phyloP scores from a whole-genome alignment of 2,329 filamentous ascomycete species.

The Arthrinium puccinioides region DNA sequence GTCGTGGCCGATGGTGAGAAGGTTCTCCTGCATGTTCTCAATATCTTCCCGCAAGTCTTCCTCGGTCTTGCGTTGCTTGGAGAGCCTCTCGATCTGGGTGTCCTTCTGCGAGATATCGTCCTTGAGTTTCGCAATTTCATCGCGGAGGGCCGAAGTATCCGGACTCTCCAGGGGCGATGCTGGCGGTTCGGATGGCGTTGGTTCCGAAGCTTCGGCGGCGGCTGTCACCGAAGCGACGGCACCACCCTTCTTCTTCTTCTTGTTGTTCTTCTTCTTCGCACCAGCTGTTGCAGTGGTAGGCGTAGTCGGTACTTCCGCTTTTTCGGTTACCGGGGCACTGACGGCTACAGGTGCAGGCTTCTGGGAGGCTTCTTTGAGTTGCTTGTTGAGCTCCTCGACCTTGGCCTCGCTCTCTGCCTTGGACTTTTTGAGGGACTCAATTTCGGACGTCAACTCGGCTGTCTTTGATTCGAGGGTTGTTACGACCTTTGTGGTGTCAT shows the following conservation, averaged over 20 bases:
- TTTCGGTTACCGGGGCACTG: slow-evolving; percentile 8
- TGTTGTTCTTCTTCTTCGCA: slow-evolving; percentile 66
- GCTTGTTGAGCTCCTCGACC: slow-evolving; percentile 32
- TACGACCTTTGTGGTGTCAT: slow-evolving; percentile 29
- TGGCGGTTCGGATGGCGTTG: slow-evolving; percentile 26
- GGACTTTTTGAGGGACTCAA: slow-evolving; percentile 29
- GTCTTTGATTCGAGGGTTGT: slow-evolving; percentile 18
- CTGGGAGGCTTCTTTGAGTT: slow-evolving; percentile 17
- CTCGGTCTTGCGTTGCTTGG: slow-evolving; percentile 64
- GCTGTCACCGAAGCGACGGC: slow-evolving; percentile 25
- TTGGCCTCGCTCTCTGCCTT: slow-evolving; percentile 32
- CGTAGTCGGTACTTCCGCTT: slow-evolving; percentile 18
- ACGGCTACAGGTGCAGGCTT: slow-evolving; percentile 8
- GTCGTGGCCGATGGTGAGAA: slow-evolving; percentile 73
- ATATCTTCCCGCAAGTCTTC: slow-evolving; percentile 80
- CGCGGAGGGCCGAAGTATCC: slow-evolving; percentile 31
- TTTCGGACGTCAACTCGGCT: slow-evolving; percentile 33
- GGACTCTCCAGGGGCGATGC: slow-evolving; percentile 19
- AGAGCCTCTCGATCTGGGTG: slow-evolving; percentile 63
- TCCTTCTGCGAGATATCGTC: slow-evolving; percentile 58
- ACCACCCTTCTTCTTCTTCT: slow-evolving; percentile 79
- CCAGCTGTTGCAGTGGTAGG: slow-evolving; percentile 15
- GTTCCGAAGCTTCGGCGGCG: slow-evolving; percentile 26
- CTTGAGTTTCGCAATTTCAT: slow-evolving; percentile 43
- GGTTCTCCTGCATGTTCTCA: slow-evolving; percentile 71